A percentile compares a stretch with the other conserved stretches of the same genome.
Conservation (phyloP, 768 basidiomycete species). For the Boletus rex-veris region DNA sequence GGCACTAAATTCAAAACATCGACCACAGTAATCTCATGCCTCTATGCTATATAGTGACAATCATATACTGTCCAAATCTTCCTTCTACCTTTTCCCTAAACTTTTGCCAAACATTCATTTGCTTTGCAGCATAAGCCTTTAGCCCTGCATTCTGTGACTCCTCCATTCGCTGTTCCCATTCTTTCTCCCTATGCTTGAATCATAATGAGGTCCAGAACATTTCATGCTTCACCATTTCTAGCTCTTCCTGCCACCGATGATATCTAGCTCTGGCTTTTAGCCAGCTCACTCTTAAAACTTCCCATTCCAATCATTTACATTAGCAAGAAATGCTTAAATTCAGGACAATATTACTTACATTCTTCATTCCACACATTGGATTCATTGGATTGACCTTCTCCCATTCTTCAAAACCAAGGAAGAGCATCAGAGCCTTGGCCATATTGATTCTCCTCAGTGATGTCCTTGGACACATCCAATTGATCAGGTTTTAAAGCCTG, state of each 20-base stretch:
- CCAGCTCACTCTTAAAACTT: neutral
- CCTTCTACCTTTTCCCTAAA: neutral
- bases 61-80: neutral
- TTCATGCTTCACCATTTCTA: neutral
- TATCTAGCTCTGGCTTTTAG: neutral
- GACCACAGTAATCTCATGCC: no score
- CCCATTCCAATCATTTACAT: neutral
- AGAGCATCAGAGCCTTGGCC: neutral
- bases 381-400: neutral
- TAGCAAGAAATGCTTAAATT: no score
- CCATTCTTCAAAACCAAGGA: neutral
- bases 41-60: no score
- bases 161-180: neutral
- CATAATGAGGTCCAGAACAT: neutral
- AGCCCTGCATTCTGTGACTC: neutral
- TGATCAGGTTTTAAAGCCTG: neutral
- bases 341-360: neutral
- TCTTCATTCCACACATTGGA: neutral
- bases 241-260: neutral
- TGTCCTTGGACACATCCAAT: neutral
- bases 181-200: neutral
- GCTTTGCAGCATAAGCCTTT: neutral
- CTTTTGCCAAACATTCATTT: neutral
- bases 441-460: neutral
- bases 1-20: no score